Evolutionary conservation across 371 early-diverging fungal genomes (phyloP).

Genomic region (Vairimorpha necatrix): DNA sequence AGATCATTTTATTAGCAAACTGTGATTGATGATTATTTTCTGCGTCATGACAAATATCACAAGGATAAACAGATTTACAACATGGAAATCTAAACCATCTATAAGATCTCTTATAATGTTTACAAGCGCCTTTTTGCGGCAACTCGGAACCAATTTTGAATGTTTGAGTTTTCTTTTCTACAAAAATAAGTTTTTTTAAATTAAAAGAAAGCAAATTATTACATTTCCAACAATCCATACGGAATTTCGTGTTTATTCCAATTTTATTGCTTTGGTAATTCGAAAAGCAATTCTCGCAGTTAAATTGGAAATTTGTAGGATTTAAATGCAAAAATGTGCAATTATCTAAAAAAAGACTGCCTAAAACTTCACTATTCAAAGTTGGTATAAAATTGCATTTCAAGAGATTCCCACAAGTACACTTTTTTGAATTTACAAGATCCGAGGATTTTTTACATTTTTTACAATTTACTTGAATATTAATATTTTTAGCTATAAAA

Average conservation of each 20-base stretch:
- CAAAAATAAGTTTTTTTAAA: conserved; percentile 68
- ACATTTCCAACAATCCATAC: conserved; percentile 65
- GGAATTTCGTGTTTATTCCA: conserved; percentile 1
- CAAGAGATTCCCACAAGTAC: conserved; percentile 38
- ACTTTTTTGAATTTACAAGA: not conserved
- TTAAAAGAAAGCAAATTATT: conserved; percentile 69
- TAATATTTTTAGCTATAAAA: conserved; percentile 27
- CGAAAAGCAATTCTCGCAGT: conserved; percentile 33
- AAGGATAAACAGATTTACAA: conserved; percentile 75
- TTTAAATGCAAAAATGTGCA: conserved; percentile 37
- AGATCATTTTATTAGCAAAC: conserved; percentile 75
- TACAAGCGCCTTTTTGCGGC: conserved; percentile 72
- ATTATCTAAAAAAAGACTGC: conserved; percentile 39
- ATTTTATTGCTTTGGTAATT: conserved; percentile 42
- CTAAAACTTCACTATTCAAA: conserved; percentile 25
- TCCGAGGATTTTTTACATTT: conserved; percentile 15
- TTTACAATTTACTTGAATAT: conserved; percentile 45
- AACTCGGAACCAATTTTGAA: conserved; percentile 56
- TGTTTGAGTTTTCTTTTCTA: conserved; percentile 63
- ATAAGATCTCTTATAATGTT: conserved; percentile 80
- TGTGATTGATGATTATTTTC: conserved; percentile 67
- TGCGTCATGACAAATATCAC: conserved; percentile 82
- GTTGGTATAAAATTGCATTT: conserved; percentile 37
- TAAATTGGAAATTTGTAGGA: conserved; percentile 46
- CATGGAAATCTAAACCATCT: conserved; percentile 94